phyloP scores from a whole-genome alignment of 176 grass and related monocot species.

The Juncus inflexus region DNA sequence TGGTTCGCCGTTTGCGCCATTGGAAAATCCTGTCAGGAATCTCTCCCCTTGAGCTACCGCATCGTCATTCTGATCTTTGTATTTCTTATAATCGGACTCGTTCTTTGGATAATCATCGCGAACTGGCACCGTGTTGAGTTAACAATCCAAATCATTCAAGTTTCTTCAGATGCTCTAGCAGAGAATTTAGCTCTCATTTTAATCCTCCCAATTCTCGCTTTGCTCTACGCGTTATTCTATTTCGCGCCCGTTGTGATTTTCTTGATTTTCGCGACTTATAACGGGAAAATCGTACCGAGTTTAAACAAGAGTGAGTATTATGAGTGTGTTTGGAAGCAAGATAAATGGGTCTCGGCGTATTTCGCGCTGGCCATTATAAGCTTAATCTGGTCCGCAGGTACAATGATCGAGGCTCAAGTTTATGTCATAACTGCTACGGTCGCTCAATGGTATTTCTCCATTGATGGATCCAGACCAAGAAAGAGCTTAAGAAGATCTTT shows the following conservation, averaged over 20 bases:
- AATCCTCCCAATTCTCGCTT: conserved; percentile 29
- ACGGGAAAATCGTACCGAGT: conserved; percentile 34
- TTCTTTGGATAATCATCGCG: conserved; percentile 38
- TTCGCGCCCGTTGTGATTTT: conserved; percentile 39
- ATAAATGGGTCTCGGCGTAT: conserved; percentile 39
- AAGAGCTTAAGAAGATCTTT: conserved; percentile 42
- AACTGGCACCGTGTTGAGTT: conserved; percentile 44
- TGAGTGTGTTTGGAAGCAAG: conserved; percentile 42
- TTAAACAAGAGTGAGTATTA: conserved; percentile 21
- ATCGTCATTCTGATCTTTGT: conserved; percentile 35
- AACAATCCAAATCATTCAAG: conserved; percentile 37
- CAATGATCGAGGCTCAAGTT: conserved; percentile 43
- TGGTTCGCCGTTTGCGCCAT: conserved; percentile 43
- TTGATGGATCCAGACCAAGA: conserved; percentile 30
- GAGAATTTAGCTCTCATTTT: conserved; percentile 30
- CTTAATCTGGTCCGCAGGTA: conserved; percentile 44
- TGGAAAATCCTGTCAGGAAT: conserved; percentile 2
- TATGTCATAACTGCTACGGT: conserved; percentile 38
- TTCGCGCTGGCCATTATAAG: conserved; percentile 37
- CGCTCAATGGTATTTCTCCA: conserved; percentile 48
- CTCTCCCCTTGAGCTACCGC: conserved; percentile 38
- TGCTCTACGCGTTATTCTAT: conserved; percentile 27
- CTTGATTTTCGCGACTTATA: conserved; percentile 44
- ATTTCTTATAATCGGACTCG: conserved; percentile 32
- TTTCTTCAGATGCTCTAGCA: conserved; percentile 28